Conservation (phyloP, 129 eudicot species). For the Saposhnikovia divaricata region DNA sequence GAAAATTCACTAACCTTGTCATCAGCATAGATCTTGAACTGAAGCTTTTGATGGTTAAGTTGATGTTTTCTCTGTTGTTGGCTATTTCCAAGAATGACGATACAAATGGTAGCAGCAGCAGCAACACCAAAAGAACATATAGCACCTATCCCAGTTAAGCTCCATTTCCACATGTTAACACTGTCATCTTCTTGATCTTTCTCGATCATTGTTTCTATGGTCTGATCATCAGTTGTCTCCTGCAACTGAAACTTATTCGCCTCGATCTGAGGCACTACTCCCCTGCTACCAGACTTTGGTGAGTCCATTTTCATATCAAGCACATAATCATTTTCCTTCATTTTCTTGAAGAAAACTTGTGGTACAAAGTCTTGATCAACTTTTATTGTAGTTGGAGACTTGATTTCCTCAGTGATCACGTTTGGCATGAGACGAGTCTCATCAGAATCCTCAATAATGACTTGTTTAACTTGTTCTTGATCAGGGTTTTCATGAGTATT, state of each 20-base stretch:
- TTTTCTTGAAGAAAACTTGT: constrained; percentile 67
- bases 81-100: constrained; percentile 45
- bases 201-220: constrained; percentile 13
- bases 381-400: constrained; percentile 9
- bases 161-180: constrained; percentile 53
- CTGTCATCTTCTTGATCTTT: constrained; percentile 13
- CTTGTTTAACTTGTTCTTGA: constrained; percentile 24
- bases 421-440: background rate
- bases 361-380: constrained; percentile 53
- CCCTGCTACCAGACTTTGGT: constrained; percentile 40
- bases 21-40: constrained; percentile 56
- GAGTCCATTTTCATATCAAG: constrained; percentile 88
- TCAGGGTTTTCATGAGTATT: constrained; percentile 9
- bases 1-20: constrained; percentile 51
- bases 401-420: constrained; percentile 3
- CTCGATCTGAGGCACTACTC: constrained; percentile 37
- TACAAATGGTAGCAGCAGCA: constrained; percentile 55
- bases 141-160: constrained; percentile 64
- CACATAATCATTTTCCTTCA: constrained; percentile 64
- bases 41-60: constrained; percentile 36
- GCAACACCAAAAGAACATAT: constrained; percentile 82
- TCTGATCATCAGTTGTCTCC: constrained; percentile 38
- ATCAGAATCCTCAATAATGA: background rate
- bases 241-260: constrained; percentile 42
- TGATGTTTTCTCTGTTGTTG: constrained; percentile 32